phyloP scores from a whole-genome alignment of 2,329 filamentous ascomycete genomes.

The Colletotrichum sp. region DNA sequence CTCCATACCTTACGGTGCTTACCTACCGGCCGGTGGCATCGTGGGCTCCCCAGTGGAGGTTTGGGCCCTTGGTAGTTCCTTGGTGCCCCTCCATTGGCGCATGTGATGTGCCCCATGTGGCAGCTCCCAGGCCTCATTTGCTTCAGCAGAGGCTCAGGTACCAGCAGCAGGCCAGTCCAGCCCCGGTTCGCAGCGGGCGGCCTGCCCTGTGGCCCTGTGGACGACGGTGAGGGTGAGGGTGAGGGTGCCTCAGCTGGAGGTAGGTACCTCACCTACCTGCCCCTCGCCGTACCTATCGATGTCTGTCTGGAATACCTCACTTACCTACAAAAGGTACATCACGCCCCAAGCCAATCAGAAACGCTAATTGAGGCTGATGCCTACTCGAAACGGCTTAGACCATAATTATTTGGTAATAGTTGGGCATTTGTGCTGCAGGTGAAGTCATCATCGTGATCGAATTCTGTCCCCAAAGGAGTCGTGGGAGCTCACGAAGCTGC shows the following conservation, averaged over 20 bases:
- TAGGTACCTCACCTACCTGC: not conserved
- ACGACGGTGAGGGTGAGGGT: not conserved
- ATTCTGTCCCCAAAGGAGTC: not conserved
- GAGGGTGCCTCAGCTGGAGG: not conserved
- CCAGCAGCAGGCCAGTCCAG: not conserved
- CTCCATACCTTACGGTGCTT: not conserved
- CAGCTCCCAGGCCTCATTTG: conserved; percentile 19
- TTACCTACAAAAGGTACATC: not conserved
- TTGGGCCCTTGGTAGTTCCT: conserved; percentile 12
- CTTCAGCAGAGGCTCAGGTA: conserved; percentile 13
- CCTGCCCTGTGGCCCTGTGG: not conserved
- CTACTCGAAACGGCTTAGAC: conserved; percentile 13
- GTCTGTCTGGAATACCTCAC: not conserved
- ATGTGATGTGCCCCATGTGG: conserved; percentile 22
- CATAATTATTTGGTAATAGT: conserved; percentile 20
- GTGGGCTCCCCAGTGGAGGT: conserved; percentile 4
- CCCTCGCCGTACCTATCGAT: not conserved
- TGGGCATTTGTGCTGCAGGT: conserved; percentile 12
- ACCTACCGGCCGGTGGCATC: not conserved
- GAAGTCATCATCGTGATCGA: conserved; percentile 25
- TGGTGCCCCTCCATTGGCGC: conserved; percentile 22
- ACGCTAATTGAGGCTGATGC: not conserved
- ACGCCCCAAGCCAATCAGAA: conserved; percentile 1
- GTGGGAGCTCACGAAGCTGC: conserved; percentile 11
- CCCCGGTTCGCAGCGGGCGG: not conserved